Evolutionary conservation across 2,329 filamentous ascomycete genomes (phyloP).

Genomic region (Penicillium sp.): DNA sequence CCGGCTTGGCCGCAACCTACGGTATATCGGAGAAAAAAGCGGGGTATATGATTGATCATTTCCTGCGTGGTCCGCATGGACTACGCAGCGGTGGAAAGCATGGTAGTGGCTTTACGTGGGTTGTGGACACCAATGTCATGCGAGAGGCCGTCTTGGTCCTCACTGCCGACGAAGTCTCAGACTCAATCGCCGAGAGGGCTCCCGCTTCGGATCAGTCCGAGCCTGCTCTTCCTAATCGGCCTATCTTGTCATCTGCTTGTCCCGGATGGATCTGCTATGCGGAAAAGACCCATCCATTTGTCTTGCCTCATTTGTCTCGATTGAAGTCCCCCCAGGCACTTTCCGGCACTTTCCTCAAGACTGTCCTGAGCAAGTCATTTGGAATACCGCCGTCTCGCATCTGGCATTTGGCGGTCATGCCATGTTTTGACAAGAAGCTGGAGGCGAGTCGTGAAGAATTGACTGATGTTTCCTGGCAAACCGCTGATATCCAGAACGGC

Average conservation of each 20-base stretch:
- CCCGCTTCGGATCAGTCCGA: background rate
- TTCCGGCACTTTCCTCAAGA: slow-evolving; percentile 87
- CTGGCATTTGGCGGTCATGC: slow-evolving; percentile 96
- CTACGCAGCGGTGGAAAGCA: slow-evolving; percentile 69
- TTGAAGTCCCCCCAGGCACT: slow-evolving; percentile 94
- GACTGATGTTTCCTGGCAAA: slow-evolving; percentile 73
- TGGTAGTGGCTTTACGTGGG: slow-evolving; percentile 80
- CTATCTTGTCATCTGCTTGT: slow-evolving; percentile 78
- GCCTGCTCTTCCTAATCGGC: slow-evolving; percentile 38
- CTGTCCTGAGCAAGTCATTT: slow-evolving; percentile 71
- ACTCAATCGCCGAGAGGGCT: slow-evolving; percentile 28
- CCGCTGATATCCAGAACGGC: slow-evolving; percentile 24
- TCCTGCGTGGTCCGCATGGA: slow-evolving; percentile 71
- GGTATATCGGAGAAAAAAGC: slow-evolving; percentile 72
- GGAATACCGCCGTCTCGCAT: slow-evolving; percentile 75
- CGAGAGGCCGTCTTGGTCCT: slow-evolving; percentile 81
- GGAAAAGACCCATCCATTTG: slow-evolving; percentile 94
- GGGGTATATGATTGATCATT: slow-evolving; percentile 77
- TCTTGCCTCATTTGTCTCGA: slow-evolving; percentile 85
- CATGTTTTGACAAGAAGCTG: slow-evolving; percentile 98
- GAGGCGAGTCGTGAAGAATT: slow-evolving; percentile 93
- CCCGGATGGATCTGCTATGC: slow-evolving; percentile 99
- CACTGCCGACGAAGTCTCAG: slow-evolving; percentile 69
- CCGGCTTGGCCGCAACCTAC: slow-evolving; percentile 83
- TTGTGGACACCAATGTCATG: slow-evolving; percentile 84